phyloP scores from a whole-genome alignment of 1,284 basidiomycete species.

The Ustilago curta region DNA sequence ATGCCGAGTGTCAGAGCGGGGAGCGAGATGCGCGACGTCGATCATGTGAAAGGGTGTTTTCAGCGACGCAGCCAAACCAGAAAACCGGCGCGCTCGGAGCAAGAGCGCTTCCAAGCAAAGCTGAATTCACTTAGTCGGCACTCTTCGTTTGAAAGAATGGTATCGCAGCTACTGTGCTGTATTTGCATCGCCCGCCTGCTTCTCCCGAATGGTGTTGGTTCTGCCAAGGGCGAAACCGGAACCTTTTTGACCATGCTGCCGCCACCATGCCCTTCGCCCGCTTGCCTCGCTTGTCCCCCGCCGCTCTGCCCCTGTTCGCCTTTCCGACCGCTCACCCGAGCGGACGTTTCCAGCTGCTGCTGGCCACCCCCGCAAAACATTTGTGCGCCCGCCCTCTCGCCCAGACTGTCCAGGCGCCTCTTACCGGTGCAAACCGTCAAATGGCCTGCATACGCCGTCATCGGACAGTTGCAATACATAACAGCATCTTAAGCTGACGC shows the following conservation, averaged over 20 bases:
- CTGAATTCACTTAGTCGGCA: background rate
- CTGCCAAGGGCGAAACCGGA: slow-evolving; percentile 27
- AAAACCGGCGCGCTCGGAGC: background rate
- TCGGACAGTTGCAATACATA: too few relatives aligned
- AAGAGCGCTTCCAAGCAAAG: background rate
- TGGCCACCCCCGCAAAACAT: slow-evolving; percentile 31
- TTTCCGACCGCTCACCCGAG: background rate
- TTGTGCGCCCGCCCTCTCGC: background rate
- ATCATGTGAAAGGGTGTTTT: slow-evolving; percentile 39
- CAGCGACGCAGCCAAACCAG: background rate
- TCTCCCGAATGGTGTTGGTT: slow-evolving; percentile 33
- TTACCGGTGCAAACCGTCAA: slow-evolving; percentile 15
- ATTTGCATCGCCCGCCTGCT: slow-evolving; percentile 9
- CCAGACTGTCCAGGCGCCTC: background rate
- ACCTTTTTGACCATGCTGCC: background rate
- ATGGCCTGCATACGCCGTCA: slow-evolving; percentile 31
- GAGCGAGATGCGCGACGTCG: slow-evolving; percentile 18
- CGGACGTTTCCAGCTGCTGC: slow-evolving; percentile 7
- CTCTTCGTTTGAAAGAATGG: background rate
- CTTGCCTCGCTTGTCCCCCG: background rate
- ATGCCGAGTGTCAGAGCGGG: background rate
- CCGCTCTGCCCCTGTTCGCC: background rate
- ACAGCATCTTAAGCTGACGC: slow-evolving; percentile 46
- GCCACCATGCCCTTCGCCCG: background rate
- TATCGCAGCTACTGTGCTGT: slow-evolving; percentile 1